Conservation (phyloP, 2,329 filamentous ascomycete genomes). For the Ophiostoma pallidulum region DNA sequence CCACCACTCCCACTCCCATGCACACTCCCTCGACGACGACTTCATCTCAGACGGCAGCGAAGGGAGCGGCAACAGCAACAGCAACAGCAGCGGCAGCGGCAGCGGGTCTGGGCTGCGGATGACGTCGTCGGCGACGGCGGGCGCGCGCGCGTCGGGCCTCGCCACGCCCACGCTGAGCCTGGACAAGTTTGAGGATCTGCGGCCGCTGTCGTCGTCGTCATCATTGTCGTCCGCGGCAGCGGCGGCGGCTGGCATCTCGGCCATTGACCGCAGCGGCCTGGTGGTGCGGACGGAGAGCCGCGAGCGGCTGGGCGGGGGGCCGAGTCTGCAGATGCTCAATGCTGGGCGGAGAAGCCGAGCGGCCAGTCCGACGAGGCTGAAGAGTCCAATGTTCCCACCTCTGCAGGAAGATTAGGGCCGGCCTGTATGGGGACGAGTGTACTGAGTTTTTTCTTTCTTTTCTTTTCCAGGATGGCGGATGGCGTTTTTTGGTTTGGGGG, state of each 20-base stretch:
- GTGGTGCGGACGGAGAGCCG: constrained; percentile 77
- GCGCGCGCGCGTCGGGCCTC: constrained; percentile 51
- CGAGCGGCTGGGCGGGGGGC: constrained; percentile 51
- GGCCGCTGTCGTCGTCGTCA: too few species aligned
- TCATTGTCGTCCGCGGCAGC: too few species aligned
- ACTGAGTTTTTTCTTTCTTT: background rate
- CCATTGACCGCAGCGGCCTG: constrained; percentile 60
- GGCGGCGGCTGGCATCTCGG: constrained; percentile 23
- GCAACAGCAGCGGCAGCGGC: too few species aligned
- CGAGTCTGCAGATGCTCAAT: constrained; percentile 43
- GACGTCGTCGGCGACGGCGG: constrained; percentile 11
- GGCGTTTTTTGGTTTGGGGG: too few species aligned
- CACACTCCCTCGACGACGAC: constrained; percentile 54
- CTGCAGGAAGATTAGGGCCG: constrained; percentile 28
- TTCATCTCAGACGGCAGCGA: constrained; percentile 55
- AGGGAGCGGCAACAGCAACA: too few species aligned
- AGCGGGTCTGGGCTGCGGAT: constrained; percentile 1
- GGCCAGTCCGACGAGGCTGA: constrained; percentile 48
- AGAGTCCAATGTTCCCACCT: constrained; percentile 47
- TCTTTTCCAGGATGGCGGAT: background rate
- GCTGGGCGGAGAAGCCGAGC: constrained; percentile 49
- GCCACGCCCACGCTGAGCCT: constrained; percentile 55
- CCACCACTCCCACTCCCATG: too few species aligned
- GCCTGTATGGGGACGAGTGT: background rate
- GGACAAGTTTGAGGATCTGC: constrained; percentile 40